phyloP scores from a whole-genome alignment of 352 stramenopile species.

The Thalassiosira mediterranea region DNA sequence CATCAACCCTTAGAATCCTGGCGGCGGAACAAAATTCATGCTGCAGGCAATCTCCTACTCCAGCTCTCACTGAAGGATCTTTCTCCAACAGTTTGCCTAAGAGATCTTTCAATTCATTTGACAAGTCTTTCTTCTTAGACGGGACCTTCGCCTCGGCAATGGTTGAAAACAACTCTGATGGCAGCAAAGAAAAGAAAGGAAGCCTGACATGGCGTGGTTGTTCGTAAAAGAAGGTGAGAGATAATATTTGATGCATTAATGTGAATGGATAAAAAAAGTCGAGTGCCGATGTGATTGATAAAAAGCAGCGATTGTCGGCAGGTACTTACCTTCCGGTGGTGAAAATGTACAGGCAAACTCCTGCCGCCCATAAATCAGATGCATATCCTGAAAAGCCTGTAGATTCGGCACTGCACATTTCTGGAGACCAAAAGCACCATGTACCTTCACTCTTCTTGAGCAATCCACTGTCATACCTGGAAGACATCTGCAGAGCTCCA shows the following conservation, averaged over 20 bases:
- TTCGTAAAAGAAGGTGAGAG: too few relatives aligned
- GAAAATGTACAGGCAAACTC: constrained; percentile 96
- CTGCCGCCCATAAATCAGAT: constrained; percentile 94
- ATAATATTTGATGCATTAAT: neutral
- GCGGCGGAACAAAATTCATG: constrained; percentile 68
- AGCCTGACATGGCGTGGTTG: constrained; percentile 71
- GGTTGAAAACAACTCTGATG: constrained; percentile 90
- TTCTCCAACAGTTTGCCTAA: constrained; percentile 69
- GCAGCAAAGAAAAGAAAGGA: constrained; percentile 90
- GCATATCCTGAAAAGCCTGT: constrained; percentile 80
- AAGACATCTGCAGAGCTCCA: constrained; percentile 63
- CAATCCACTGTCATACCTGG: constrained; percentile 58
- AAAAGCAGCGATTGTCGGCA: too few relatives aligned
- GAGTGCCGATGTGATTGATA: too few relatives aligned
- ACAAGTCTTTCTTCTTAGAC: constrained; percentile 65
- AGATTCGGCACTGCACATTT: constrained; percentile 68
- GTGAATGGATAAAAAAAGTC: neutral
- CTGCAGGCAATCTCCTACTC: constrained; percentile 78
- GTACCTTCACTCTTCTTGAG: constrained; percentile 84
- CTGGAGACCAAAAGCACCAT: constrained; percentile 84
- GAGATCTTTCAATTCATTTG: constrained; percentile 59
- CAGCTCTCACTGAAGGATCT: constrained; percentile 63
- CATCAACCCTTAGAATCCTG: constrained; percentile 50
- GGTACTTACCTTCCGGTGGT: constrained; percentile 85
- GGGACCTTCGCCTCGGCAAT: constrained; percentile 85